Evolutionary conservation across 1,284 basidiomycete genomes (phyloP), one percentile per base, ranked within the genome.

Genomic region (Trichosporon faecale): DNA sequence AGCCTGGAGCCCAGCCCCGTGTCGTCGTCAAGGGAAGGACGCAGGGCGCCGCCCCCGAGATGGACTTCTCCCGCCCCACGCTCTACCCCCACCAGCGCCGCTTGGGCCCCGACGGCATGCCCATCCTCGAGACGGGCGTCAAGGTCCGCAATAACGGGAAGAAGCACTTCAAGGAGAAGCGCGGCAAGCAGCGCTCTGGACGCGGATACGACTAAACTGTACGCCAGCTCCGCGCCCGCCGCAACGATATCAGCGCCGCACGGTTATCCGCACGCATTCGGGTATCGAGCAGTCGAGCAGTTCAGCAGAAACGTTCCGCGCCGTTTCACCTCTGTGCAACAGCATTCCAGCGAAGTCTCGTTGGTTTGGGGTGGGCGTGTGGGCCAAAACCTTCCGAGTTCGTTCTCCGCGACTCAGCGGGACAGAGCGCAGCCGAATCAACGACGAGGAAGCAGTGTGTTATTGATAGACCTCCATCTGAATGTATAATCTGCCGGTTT

Each of bases 131-230:
- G 84, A 81, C 52, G 85, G 85, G 11, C 84, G 85, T 72, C 84
- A 85, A 70, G 80, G 79, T 85, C 1, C 81, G 88, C n/a, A 75
- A 88, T 67, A 85, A 85, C 57, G 86, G 88, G 23, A 98, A 97
- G 86, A 95, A 94, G 81, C 91, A 92, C 77, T 92, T 93, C 86
- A 98, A 95, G 85, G 91, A 90, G 78, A 88, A 84, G 90, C 93
- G 86, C 68, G 88, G 88, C 68, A 98, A 98, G 84, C 91, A 94
- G 83, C 85, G 95, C 75, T 94, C 92, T 77, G 95, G 95, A 29
- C 90, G 89, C 78, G 95, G 95, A 33, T 97, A 97, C 77, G 95
- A 95, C 66, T 82, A 77, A 61, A 29, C 7, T 44, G 40, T 40
- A 14, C 12, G 37, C 5, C 33, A 44, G 3, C 11, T 44, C 6